Conservation (phyloP, 106 monocot genomes). For the Dioscorea zingiberensis region DNA sequence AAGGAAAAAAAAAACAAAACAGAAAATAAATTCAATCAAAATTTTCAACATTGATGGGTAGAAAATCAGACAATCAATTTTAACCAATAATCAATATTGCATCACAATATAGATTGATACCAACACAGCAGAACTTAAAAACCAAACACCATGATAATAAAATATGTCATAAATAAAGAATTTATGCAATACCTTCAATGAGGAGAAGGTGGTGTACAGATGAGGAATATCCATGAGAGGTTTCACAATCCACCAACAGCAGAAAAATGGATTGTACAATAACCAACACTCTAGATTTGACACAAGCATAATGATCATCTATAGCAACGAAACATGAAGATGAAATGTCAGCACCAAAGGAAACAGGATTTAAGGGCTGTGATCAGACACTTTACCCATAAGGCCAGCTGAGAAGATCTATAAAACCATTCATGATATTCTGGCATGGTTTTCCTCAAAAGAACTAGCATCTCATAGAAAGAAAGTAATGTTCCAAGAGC, state of each 20-base stretch:
- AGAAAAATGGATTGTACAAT: constrained; percentile 61
- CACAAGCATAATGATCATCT: constrained; percentile 46
- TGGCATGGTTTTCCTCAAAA: constrained; percentile 27
- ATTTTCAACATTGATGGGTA: too few relatives aligned
- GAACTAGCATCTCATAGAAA: constrained; percentile 34
- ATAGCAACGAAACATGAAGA: constrained; percentile 4
- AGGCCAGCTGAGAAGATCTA: constrained; percentile 46
- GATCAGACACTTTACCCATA: constrained; percentile 71
- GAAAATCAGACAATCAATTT: too few relatives aligned
- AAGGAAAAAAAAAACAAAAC: too few relatives aligned
- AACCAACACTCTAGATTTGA: constrained; percentile 37
- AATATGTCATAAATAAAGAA: too few relatives aligned
- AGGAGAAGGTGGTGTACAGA: constrained; percentile 40
- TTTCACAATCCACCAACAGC: constrained; percentile 80
- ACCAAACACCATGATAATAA: too few relatives aligned
- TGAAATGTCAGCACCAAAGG: too few relatives aligned
- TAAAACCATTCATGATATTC: constrained; percentile 56
- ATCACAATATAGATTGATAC: too few relatives aligned
- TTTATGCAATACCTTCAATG: constrained; percentile 44
- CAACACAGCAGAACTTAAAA: too few relatives aligned
- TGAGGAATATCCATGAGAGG: constrained; percentile 57
- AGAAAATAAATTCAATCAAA: too few relatives aligned
- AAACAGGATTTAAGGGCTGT: too few relatives aligned
- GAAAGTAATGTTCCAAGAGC: constrained; percentile 46
- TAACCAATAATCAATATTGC: too few relatives aligned